Conservation (phyloP, 108 stramenopile species). For the Skeletonema tropicum region DNA sequence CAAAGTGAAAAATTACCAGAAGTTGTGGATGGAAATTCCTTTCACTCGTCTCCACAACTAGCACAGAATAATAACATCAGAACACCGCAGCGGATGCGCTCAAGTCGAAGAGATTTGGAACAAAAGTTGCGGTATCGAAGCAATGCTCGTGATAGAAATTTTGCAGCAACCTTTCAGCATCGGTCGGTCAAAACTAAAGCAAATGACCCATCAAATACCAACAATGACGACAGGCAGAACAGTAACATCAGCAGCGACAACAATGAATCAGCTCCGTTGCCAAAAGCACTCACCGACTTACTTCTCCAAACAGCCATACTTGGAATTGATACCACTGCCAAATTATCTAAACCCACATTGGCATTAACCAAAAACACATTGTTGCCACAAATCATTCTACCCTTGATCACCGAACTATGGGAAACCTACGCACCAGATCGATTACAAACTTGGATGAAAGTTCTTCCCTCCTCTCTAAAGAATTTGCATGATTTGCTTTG, state of each 20-base stretch:
- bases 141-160: background rate
- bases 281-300: constrained; percentile 37
- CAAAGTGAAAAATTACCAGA: background rate
- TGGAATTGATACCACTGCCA: constrained; percentile 44
- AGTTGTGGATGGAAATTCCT: constrained; percentile 2
- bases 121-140: constrained; percentile 20
- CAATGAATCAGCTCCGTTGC: background rate
- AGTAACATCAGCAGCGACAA: background rate
- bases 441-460: constrained; percentile 46
- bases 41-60: constrained; percentile 19
- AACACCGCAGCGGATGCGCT: constrained; percentile 7
- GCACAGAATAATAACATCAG: background rate
- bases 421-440: constrained; percentile 38
- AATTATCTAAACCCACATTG: constrained; percentile 36
- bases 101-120: constrained; percentile 17
- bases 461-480: constrained; percentile 25
- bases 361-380: constrained; percentile 31
- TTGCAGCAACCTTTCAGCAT: constrained; percentile 2
- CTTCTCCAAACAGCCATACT: constrained; percentile 44
- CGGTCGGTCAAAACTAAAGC: background rate
- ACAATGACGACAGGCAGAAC: background rate
- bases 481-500: constrained; percentile 32
- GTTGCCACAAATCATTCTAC: constrained; percentile 33
- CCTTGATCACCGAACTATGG: constrained; percentile 29
- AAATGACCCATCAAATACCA: background rate